A percentile compares a stretch with the other conserved stretches of the same genome.
These are phyloP conservation scores for Trichoderma lentiforme DNA, from an alignment of 2,329 filamentous ascomycete genomes.

Conservation along the genomic window DNA sequence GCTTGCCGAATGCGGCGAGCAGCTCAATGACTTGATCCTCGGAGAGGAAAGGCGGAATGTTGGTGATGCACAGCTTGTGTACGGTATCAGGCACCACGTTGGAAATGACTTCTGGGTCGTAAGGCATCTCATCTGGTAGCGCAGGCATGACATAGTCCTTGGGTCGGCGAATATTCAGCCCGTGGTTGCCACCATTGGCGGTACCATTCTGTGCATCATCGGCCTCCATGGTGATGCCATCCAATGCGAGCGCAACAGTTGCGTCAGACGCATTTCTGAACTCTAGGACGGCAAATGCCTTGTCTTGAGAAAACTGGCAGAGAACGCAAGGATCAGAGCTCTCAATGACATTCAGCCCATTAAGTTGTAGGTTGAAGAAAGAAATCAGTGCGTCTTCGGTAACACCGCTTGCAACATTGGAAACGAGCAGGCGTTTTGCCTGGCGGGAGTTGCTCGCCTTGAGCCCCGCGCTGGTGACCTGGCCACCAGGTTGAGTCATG, in stretches of 20 bases:
- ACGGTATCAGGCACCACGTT: conserved; percentile 83
- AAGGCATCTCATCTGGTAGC: conserved; percentile 67
- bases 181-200: conserved; percentile 50
- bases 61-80: conserved; percentile 91
- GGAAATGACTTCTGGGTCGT: conserved; percentile 73
- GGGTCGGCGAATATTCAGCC: conserved; percentile 76
- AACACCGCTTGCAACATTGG: conserved; percentile 72
- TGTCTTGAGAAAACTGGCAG: conserved; percentile 76
- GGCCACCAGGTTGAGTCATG: conserved; percentile 80
- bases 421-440: conserved; percentile 84
- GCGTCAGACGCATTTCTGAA: conserved; percentile 86
- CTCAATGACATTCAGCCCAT: conserved; percentile 89
- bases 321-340: conserved; percentile 79
- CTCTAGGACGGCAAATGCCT: conserved; percentile 80
- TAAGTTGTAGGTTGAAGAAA: conserved; percentile 96
- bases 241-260: conserved; percentile 84
- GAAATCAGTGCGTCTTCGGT: conserved; percentile 72
- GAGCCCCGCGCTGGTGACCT: conserved; percentile 70
- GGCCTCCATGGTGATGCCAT: conserved; percentile 84
- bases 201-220: conserved; percentile 56
- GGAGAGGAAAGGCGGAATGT: conserved; percentile 81
- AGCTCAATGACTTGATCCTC: conserved; percentile 93
- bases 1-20: conserved; percentile 82
- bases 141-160: conserved; percentile 97
- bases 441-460: conserved; percentile 93